Evolutionary conservation across 345 rosid species (phyloP), one percentile per base, ranked within the genome.

Genomic region (Luvunga scandens): DNA sequence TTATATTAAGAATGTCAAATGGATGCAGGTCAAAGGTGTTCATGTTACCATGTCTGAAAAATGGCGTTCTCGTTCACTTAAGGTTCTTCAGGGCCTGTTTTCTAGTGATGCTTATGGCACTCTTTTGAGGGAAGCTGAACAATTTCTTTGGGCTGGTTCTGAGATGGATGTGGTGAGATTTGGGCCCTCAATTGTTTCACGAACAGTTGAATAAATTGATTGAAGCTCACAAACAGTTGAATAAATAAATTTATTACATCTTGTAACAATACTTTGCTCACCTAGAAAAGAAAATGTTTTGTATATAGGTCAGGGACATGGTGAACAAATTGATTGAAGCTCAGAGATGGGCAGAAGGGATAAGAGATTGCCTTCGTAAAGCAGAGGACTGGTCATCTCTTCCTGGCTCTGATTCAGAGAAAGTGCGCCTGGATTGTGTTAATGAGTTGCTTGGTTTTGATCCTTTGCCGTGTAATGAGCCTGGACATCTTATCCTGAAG

Each of bases 121-220:
- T 66, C 85, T 85, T 22, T 79, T 95, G 87, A 89, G 89, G 87
- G 94, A 93, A 82, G 94, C 94, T 71, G 99, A 95, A 71, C 96
- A 95, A 82, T 95, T 93, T 92, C 93, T 95, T 75, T 95, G 99
- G 98, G 99, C 90, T 84, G 99, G 97, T 85, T 80, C 86, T 81
- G 99, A 92, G 83, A 88, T 95, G 94, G 91, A 95, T 87, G 63
- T 83, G 63, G 99, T 95, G 81, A 92, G 97, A 81, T 80, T 79
- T 33, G 36, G 70, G 64, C 71, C 77, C 73, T 73, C n/a, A 25
- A 55, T 28, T 82, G 24, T 63, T 79, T 76, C 67, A 60, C n/a
- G 45, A 39, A 39, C 45, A 39, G 45, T 39, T 39, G 38, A 34
- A 34, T 0, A 34, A 34, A 34, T 34, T 34, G 38, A 34, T 34